Percentiles rank a stretch among this genome's conserved stretches.
Evolutionary conservation across 352 stramenopile genomes (phyloP).

Genomic region (Elongisporangium anandrum): DNA sequence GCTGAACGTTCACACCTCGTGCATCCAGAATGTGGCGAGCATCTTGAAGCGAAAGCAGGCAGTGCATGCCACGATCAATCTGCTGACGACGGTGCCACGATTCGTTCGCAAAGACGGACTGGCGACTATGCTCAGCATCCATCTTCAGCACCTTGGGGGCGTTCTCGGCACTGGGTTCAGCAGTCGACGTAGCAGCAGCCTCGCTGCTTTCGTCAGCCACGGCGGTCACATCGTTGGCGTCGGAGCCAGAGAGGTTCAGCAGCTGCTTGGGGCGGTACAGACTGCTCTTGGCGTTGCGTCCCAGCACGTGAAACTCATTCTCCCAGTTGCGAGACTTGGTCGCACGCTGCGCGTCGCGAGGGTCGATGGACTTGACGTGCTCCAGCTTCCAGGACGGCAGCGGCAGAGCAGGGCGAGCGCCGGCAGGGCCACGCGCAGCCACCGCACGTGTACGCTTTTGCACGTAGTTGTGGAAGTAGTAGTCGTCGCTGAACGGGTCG

Average conservation of each 20-base stretch:
- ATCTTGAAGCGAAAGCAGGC: slow-evolving; percentile 75
- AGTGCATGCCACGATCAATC: slow-evolving; percentile 72
- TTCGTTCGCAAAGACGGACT: slow-evolving; percentile 72
- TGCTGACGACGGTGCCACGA: slow-evolving; percentile 67
- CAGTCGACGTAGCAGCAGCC: slow-evolving; percentile 4
- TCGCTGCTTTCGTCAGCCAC: slow-evolving; percentile 13
- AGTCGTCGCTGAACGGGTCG: slow-evolving; percentile 86
- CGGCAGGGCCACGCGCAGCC: slow-evolving; percentile 11
- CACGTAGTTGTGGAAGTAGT: slow-evolving; percentile 85
- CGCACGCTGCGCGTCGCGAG: slow-evolving; percentile 47
- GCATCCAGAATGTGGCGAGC: slow-evolving; percentile 79
- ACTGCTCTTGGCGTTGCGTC: slow-evolving; percentile 73
- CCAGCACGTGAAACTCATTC: slow-evolving; percentile 64
- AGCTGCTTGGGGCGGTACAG: slow-evolving; percentile 73
- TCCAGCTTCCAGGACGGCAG: slow-evolving; percentile 82
- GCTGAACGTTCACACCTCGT: slow-evolving; percentile 78
- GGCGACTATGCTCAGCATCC: slow-evolving; percentile 28
- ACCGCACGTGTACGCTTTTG: slow-evolving; percentile 60
- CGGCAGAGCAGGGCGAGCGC: slow-evolving; percentile 29
- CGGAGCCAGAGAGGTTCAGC: slow-evolving; percentile 35
- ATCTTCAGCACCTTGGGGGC: slow-evolving; percentile 56
- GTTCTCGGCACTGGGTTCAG: slow-evolving; percentile 12
- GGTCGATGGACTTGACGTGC: slow-evolving; percentile 77
- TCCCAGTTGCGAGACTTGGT: slow-evolving; percentile 76
- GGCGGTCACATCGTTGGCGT: slow-evolving; percentile 5